Base-by-base conservation (phyloP, 2,329 filamentous ascomycete species). In the Epichloe aotearoae region DNA sequence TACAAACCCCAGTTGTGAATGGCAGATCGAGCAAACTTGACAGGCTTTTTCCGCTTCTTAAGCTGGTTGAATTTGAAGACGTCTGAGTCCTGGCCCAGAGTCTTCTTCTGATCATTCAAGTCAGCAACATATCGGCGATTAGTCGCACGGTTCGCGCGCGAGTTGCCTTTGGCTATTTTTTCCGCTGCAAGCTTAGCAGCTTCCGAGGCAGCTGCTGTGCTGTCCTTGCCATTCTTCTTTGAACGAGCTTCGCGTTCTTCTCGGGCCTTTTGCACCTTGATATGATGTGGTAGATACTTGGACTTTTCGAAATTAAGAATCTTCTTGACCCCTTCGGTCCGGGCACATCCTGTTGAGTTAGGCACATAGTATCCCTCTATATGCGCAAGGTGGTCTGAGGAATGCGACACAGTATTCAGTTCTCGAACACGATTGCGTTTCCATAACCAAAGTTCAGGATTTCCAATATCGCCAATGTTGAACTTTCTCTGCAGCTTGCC, bases 1-100 rank as follows among this genome's bases (percentile, higher is more conserved):
- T 98, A 98, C 30, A 98, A 72, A 30, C 93, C 93, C 93, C 93
- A 98, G 62, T 96, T 97, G 70, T 98, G 93, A 60, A 98, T 98
- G 44, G 93, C 93, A 49, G 93, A 98, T 43, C 93, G 82, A 52
- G 91, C 93, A 69, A 98, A 98, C 65, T 94, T 93, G 66, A 98
- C 93, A 1, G 91, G 90, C 75, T 98, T 98, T 81, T 97, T 98
- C 54, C 93, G 86, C 72, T 97, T 98, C 77, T 97, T 96, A 52
- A 98, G 82, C 72, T 97, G 93, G 68, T 98, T 98, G 77, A 98
- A 98, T 52, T 91, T 86, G 61, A 98, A 80, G 33, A 93, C 88
- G 61, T 96, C 91, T 50, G 89, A 88, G 58, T 95, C 90, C 55
- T 81, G 80, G 49, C 84, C 85, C 19, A 88, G 76, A 12, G 83